phyloP scores from a whole-genome alignment of 805 yeast genomes.

The Wickerhamiella sorbophila region DNA sequence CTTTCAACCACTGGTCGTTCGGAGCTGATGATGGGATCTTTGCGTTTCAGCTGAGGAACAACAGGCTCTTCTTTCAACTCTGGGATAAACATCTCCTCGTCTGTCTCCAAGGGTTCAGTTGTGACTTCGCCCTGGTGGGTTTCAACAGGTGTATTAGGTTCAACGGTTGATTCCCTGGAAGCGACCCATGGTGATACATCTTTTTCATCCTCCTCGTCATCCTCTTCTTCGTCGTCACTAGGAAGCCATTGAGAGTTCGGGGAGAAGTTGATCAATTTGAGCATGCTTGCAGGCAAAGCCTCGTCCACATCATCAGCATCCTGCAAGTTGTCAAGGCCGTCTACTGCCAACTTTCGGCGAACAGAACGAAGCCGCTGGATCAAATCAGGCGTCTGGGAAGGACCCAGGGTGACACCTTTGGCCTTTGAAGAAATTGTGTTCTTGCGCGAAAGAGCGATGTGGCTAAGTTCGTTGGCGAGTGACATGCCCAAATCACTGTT shows the following conservation, averaged over 20 bases:
- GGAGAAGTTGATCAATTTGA: slow-evolving; percentile 16
- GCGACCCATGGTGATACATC: not conserved
- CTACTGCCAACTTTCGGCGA: slow-evolving; percentile 10
- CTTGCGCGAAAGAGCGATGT: slow-evolving; percentile 9
- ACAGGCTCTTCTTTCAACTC: not conserved
- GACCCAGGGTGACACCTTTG: slow-evolving; percentile 6
- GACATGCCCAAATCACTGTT: slow-evolving; percentile 7
- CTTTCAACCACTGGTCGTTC: not conserved
- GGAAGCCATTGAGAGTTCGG: slow-evolving; percentile 17
- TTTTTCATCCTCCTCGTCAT: not conserved
- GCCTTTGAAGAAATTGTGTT: slow-evolving; percentile 10
- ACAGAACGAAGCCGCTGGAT: slow-evolving; percentile 16
- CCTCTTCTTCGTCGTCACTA: slow-evolving; percentile 1
- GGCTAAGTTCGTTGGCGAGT: slow-evolving; percentile 9
- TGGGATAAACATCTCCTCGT: not conserved
- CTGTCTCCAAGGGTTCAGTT: not conserved
- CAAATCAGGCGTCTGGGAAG: slow-evolving; percentile 12
- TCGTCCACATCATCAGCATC: slow-evolving; percentile 6
- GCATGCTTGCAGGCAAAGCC: slow-evolving; percentile 14
- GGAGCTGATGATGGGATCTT: not conserved
- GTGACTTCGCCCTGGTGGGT: not conserved
- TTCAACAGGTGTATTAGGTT: not conserved
- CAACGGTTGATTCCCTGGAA: not conserved
- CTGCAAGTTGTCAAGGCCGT: slow-evolving; percentile 4
- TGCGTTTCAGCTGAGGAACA: not conserved